Base-by-base conservation (phyloP, 257 asterid species). In the Gentiana dahurica region DNA sequence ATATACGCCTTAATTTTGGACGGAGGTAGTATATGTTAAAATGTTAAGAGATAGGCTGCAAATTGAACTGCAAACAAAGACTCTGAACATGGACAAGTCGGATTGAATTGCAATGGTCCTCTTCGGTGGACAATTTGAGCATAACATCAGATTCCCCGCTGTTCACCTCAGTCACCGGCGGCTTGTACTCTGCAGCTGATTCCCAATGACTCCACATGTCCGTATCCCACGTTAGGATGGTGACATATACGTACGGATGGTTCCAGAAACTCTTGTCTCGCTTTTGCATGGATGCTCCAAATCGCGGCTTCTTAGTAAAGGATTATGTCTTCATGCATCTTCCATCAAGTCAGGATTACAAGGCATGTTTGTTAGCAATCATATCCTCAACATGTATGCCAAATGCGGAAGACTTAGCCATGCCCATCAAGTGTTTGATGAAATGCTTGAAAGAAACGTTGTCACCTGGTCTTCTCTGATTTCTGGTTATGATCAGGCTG, bases 381-480 rank as follows among this genome's bases (percentile, higher is more conserved):
- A 84, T 49, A 60, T 80, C 53, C 74, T 87, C 9, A 87, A 87
- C 54, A 66, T 85, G 54, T 84, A 82, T 39, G 84, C 95, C 0
- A 84, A 87, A 71, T 85, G 96, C 63, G 87, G 83, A 24, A 62
- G 63, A n/a, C 37, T 77, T 9, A 47, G 63, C 8, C 55, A 55
- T 0, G 94, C 93, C 58, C 79, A 60, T 52, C 71, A 79, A 37
- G 0, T 82, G 79, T 84, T 84, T 56, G 78, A 75, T 24, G 81
- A 87, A 65, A 84, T 82, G 93, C 43, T 75, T 13, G 62, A 72
- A 1, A 73, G 76, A 71, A 87, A 82, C 57, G 54, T 80, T 51
- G 78, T 87, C 11, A 69, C 92, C 5, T 84, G 92, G 94, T 82
- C 96, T 10, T 73, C 85, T 53, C 65, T 87, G 74, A 76, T 87